Evolutionary conservation across 306 rosid species (phyloP).

Genomic region (Inga leiocalycina): DNA sequence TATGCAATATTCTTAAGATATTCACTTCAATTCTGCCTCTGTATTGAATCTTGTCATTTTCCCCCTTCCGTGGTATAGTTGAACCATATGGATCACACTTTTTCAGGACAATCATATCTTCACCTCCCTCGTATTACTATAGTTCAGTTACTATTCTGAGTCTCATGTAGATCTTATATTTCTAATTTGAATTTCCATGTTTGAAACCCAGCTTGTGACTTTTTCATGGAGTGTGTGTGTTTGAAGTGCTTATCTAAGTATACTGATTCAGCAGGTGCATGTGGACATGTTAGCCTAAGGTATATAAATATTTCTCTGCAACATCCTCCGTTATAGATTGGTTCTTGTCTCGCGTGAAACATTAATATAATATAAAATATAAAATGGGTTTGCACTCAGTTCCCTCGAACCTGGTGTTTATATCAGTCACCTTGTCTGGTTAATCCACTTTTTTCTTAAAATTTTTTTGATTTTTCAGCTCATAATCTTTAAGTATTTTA

Average conservation of each 20-base stretch:
- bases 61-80: neutral
- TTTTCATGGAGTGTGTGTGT: neutral
- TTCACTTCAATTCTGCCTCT: slow-evolving; percentile 29
- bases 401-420: neutral
- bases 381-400: neutral
- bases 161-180: neutral
- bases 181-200: slow-evolving; percentile 8
- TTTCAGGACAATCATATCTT: neutral
- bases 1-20: slow-evolving; percentile 34
- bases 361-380: neutral
- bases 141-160: neutral
- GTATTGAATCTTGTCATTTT: slow-evolving; percentile 24
- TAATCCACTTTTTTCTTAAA: too few species aligned
- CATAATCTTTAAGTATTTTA: neutral
- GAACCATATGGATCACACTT: slow-evolving; percentile 12
- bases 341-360: neutral
- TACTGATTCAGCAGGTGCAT: too few species aligned
- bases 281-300: neutral
- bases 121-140: neutral
- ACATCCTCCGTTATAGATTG: neutral
- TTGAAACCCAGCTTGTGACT: neutral
- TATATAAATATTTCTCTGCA: neutral
- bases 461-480: neutral
- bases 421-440: neutral
- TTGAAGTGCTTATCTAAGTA: slow-evolving; percentile 8